Percentiles rank a stretch among this genome's conserved stretches.
phyloP scores from a whole-genome alignment of 2,329 filamentous ascomycete species.

The Pseudogymnoascus sp. region DNA sequence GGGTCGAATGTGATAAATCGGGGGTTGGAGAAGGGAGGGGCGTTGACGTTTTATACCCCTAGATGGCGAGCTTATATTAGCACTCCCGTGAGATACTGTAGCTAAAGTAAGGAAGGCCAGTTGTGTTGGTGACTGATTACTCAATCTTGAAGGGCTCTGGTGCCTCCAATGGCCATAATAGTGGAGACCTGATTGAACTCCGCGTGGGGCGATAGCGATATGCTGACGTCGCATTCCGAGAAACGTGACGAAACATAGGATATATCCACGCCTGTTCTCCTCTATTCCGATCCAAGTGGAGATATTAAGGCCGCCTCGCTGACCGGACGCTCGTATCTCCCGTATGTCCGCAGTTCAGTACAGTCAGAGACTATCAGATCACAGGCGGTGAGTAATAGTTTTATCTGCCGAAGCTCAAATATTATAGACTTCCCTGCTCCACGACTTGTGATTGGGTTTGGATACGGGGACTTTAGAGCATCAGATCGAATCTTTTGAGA shows the following conservation, averaged over 20 bases:
- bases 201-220: not conserved
- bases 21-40: not conserved
- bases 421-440: not conserved
- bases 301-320: not conserved
- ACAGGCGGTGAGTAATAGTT: not conserved
- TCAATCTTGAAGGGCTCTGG: not conserved
- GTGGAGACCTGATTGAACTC: not conserved
- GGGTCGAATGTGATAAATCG: not conserved
- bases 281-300: not conserved
- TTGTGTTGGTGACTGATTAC: not conserved
- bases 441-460: not conserved
- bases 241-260: not conserved
- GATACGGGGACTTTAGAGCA: not conserved
- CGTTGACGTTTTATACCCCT: not conserved
- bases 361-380: not conserved
- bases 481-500: not conserved
- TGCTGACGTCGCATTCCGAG: not conserved
- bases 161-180: not conserved
- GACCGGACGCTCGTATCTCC: not conserved
- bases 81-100: not conserved
- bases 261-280: not conserved
- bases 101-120: not conserved
- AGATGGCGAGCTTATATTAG: constrained; percentile 3
- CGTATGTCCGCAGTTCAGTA: not conserved
- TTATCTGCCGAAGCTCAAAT: not conserved